These are phyloP conservation scores for Cladosporium velox DNA, from an alignment of 2,329 filamentous ascomycete genomes.

Conservation along the genomic window DNA sequence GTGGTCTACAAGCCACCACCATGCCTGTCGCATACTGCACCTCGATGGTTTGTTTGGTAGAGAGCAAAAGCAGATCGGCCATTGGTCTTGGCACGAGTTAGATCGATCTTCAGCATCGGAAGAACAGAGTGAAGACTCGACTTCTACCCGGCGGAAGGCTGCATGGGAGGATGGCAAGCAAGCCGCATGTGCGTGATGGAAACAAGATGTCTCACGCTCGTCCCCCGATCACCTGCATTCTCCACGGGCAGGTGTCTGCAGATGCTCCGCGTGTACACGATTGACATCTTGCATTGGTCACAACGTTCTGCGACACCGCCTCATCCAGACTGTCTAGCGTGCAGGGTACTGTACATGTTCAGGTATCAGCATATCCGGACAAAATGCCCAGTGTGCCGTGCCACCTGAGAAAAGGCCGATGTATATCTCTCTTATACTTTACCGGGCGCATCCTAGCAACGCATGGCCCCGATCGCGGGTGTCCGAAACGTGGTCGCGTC, in stretches of 20 bases:
- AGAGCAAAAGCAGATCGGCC: background rate
- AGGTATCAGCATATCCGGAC: background rate
- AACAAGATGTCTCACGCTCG: constrained; percentile 1
- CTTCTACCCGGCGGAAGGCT: background rate
- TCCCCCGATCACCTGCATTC: background rate
- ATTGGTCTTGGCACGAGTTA: background rate
- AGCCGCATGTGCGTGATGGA: background rate
- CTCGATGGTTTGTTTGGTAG: background rate
- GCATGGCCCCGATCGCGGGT: background rate
- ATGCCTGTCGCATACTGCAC: background rate
- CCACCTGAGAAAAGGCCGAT: background rate
- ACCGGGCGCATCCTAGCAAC: background rate
- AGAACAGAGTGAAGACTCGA: background rate
- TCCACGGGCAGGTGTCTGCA: background rate
- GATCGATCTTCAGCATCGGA: background rate
- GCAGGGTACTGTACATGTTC: background rate
- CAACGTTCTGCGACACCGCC: background rate
- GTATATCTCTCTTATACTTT: background rate
- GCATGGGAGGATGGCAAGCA: background rate
- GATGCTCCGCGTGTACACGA: background rate
- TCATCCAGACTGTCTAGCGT: background rate
- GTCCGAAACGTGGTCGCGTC: constrained; percentile 10
- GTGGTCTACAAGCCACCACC: background rate
- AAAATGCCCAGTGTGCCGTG: background rate
- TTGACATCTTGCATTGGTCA: background rate